Conservation (phyloP, 192 early-diverging fungal genomes). For the Linnemannia hyalina region DNA sequence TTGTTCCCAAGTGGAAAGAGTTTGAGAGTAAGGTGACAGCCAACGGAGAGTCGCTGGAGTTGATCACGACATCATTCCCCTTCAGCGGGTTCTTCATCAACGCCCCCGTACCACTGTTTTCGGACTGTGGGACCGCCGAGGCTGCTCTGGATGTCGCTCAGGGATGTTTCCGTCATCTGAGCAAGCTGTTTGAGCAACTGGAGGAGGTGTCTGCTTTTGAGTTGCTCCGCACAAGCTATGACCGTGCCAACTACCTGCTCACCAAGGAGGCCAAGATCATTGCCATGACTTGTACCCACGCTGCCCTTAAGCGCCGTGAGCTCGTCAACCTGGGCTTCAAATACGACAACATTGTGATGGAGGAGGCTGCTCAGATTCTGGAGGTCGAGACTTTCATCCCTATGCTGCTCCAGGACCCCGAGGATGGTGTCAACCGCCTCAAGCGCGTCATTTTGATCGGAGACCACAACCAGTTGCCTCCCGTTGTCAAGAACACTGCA, state of each 20-base stretch:
- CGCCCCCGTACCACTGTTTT: constrained; percentile 80
- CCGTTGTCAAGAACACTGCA: constrained; percentile 91
- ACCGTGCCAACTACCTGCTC: constrained; percentile 92
- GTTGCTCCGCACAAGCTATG: constrained; percentile 80
- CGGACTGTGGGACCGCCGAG: constrained; percentile 58
- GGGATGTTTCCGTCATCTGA: constrained; percentile 88
- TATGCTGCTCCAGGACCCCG: constrained; percentile 83
- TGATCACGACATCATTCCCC: constrained; percentile 77
- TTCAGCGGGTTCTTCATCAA: constrained; percentile 84
- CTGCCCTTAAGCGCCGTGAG: constrained; percentile 90
- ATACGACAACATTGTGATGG: constrained; percentile 96
- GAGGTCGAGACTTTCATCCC: constrained; percentile 98
- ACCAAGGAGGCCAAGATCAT: constrained; percentile 97
- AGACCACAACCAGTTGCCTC: constrained; percentile 97
- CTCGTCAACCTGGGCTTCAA: constrained; percentile 92
- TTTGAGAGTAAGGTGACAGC: constrained; percentile 21
- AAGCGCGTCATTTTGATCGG: constrained; percentile 96
- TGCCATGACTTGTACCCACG: constrained; percentile 98
- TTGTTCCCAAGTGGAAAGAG: constrained; percentile 78
- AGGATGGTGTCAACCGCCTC: constrained; percentile 74
- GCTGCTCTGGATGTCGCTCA: constrained; percentile 72
- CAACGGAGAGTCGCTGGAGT: constrained; percentile 45
- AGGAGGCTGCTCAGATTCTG: constrained; percentile 95
- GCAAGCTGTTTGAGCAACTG: constrained; percentile 86
- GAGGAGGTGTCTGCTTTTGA: constrained; percentile 96